phyloP scores from a whole-genome alignment of 352 stramenopile genomes.

The Phytopythium ostracodes region DNA sequence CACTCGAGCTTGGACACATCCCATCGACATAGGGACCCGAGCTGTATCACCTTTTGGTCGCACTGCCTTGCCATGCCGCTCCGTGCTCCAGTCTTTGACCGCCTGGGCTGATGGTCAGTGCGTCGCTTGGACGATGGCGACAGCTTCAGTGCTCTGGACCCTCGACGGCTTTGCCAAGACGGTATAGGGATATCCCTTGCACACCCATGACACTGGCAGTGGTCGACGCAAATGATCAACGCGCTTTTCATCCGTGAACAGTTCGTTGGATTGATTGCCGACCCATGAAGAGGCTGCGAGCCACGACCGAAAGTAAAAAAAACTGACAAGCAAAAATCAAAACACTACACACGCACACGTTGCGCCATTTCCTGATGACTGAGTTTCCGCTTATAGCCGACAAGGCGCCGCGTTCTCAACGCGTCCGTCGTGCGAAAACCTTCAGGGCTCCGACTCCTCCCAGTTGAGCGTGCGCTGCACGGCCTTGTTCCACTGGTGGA shows the following conservation, averaged over 20 bases:
- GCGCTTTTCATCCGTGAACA: not conserved
- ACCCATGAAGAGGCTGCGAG: not conserved
- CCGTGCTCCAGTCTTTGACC: too few species aligned
- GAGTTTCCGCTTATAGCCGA: conserved; percentile 5
- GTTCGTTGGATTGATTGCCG: not conserved
- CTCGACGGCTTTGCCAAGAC: too few species aligned
- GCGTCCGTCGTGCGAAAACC: not conserved
- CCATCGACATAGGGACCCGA: too few species aligned
- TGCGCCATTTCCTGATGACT: not conserved
- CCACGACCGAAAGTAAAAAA: not conserved
- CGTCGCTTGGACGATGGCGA: too few species aligned
- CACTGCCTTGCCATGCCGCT: too few species aligned
- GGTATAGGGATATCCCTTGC: too few species aligned
- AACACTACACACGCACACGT: conserved; percentile 1
- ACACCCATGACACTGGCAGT: too few species aligned
- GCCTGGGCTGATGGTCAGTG: too few species aligned
- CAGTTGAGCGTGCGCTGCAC: conserved; percentile 83
- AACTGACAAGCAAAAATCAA: not conserved
- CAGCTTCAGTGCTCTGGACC: too few species aligned
- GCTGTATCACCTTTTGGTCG: too few species aligned
- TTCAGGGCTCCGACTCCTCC: conserved; percentile 43
- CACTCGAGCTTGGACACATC: too few species aligned
- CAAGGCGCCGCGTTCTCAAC: not conserved
- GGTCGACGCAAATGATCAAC: too few species aligned
- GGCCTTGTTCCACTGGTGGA: conserved; percentile 81